Conservation (phyloP, 2,329 filamentous ascomycete genomes). For the Cercospora sesami region DNA sequence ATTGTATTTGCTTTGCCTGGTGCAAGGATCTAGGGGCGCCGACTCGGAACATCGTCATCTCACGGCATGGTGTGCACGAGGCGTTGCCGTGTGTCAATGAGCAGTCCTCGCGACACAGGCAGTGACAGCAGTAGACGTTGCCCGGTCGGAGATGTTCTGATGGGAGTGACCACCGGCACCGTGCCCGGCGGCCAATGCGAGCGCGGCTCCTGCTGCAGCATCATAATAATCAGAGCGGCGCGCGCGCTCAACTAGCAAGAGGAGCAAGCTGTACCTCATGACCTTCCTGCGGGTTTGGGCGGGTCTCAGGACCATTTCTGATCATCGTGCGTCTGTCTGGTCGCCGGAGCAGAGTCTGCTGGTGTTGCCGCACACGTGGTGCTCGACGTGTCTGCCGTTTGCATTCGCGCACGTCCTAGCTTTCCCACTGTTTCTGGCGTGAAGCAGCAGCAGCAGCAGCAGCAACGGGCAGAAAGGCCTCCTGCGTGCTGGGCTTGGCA, state of each 20-base stretch:
- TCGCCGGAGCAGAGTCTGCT: not conserved
- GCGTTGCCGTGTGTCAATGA: not conserved
- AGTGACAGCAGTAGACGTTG: not conserved
- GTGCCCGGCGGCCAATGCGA: not conserved
- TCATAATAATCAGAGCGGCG: not conserved
- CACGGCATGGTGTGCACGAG: not conserved
- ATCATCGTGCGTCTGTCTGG: not conserved
- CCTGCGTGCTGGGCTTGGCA: not conserved
- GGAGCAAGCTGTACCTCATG: not conserved
- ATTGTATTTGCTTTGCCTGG: not conserved
- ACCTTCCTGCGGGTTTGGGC: not conserved
- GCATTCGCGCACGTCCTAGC: not conserved
- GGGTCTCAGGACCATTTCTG: not conserved
- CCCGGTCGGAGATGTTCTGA: not conserved
- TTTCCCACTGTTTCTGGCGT: not conserved
- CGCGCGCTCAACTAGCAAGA: not conserved
- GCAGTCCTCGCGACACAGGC: not conserved
- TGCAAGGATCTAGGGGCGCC: not conserved
- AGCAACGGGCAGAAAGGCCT: not conserved
- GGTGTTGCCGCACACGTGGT: constrained; percentile 65
- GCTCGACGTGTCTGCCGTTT: constrained; percentile 46
- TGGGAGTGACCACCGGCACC: not conserved
- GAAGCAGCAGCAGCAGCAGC: not conserved
- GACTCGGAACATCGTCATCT: not conserved
- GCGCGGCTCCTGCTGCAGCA: not conserved